These are phyloP conservation scores for Boletellus sp. DNA, from an alignment of 768 basidiomycete genomes.

Conservation along the genomic window DNA sequence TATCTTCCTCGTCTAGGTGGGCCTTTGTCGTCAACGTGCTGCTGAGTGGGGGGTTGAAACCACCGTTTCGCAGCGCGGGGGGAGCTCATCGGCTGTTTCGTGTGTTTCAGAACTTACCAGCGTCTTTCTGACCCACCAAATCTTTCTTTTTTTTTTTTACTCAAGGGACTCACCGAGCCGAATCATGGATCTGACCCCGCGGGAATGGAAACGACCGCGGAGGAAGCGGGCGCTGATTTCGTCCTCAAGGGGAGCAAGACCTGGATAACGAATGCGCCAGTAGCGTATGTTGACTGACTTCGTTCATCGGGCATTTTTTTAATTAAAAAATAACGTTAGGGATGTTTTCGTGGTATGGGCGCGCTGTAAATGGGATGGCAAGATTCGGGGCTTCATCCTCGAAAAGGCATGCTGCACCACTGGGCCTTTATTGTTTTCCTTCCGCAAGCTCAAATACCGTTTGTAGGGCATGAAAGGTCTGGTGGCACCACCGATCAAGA, in stretches of 20 bases:
- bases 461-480: conserved; percentile 78
- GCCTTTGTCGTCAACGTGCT: conserved; percentile 10
- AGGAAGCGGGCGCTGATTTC: conserved; percentile 82
- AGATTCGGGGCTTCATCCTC: conserved; percentile 84
- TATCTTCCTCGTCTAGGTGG: conserved; percentile 81
- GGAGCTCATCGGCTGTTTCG: conserved; percentile 89
- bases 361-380: conserved; percentile 88
- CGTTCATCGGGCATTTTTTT: conserved; percentile 11
- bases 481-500: conserved; percentile 82
- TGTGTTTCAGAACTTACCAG: conserved; percentile 38
- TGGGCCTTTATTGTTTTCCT: neutral
- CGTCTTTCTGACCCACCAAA: neutral
- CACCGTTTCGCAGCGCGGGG: conserved; percentile 56
- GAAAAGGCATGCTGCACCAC: conserved; percentile 61
- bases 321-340: conserved; percentile 33
- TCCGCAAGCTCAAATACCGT: neutral
- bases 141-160: conserved; percentile 1
- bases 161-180: conserved; percentile 89
- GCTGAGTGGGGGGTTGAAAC: conserved; percentile 4
- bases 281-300: conserved; percentile 55
- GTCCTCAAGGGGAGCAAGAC: conserved; percentile 90
- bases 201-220: conserved; percentile 95
- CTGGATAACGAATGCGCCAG: conserved; percentile 94
- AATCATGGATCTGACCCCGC: conserved; percentile 96
- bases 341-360: conserved; percentile 96